A percentile compares a stretch with the other conserved stretches of the same genome.
Evolutionary conservation across 495 filamentous ascomycete genomes (phyloP).

Genomic region (Tuber indicum): DNA sequence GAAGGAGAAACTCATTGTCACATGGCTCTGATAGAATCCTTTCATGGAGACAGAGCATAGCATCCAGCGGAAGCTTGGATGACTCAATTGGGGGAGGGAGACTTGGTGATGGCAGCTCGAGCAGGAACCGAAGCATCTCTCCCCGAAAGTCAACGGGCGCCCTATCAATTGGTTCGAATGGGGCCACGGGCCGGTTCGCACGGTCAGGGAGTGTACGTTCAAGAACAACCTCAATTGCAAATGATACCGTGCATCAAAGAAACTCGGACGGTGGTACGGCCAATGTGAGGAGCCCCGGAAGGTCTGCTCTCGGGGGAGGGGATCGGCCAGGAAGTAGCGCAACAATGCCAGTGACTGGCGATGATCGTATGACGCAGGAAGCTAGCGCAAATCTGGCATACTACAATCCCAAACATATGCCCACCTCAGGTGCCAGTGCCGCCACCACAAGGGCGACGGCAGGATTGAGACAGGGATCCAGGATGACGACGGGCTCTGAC

Average conservation of each 20-base stretch:
- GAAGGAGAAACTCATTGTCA: constrained; percentile 57
- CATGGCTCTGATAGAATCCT: constrained; percentile 77
- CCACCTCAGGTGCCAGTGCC: constrained; percentile 2
- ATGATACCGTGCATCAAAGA: neutral
- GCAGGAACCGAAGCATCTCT: constrained; percentile 50
- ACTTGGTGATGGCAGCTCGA: constrained; percentile 24
- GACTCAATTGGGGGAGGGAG: constrained; percentile 44
- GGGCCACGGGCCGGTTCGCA: constrained; percentile 25
- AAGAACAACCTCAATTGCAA: constrained; percentile 28
- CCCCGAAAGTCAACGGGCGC: constrained; percentile 50
- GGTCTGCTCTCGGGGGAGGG: constrained; percentile 1
- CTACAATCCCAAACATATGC: constrained; percentile 11
- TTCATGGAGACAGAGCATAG: constrained; percentile 79
- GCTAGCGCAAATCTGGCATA: constrained; percentile 5
- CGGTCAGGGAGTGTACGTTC: constrained; percentile 34
- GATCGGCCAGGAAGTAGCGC: constrained; percentile 6
- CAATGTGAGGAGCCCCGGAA: neutral
- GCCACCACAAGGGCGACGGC: neutral
- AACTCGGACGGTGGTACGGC: neutral
- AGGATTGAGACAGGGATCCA: constrained; percentile 9
- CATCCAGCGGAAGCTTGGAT: constrained; percentile 52
- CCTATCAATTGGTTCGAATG: constrained; percentile 33
- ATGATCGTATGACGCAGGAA: constrained; percentile 3
- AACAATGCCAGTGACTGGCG: neutral
- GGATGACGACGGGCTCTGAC: constrained; percentile 26